A percentile compares a stretch with the other conserved stretches of the same genome.
phyloP scores from a whole-genome alignment of 2,329 filamentous ascomycete genomes.

The Fusarium sp. region DNA sequence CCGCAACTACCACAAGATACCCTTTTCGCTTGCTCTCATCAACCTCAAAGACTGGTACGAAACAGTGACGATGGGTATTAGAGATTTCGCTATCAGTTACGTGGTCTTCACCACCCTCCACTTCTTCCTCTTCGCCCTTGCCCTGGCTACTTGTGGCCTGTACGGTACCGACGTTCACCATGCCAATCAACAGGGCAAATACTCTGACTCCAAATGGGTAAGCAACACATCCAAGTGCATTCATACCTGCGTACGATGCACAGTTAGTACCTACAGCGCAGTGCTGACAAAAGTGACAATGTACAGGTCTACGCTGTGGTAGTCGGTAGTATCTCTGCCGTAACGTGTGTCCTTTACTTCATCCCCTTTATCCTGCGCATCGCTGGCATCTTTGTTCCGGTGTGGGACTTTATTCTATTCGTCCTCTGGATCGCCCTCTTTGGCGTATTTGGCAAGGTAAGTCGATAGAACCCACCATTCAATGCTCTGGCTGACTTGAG shows the following conservation, averaged over 20 bases:
- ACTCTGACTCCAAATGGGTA: conserved; percentile 77
- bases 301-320: conserved; percentile 76
- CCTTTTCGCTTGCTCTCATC: neutral
- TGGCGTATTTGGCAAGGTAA: conserved; percentile 79
- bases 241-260: neutral
- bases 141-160: conserved; percentile 79
- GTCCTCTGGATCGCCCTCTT: conserved; percentile 86
- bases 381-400: conserved; percentile 62
- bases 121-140: conserved; percentile 80
- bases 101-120: conserved; percentile 72
- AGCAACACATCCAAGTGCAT: conserved; percentile 36
- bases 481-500: conserved; percentile 20
- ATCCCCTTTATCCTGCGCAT: conserved; percentile 69
- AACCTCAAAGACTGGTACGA: conserved; percentile 10
- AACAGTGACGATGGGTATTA: conserved; percentile 55
- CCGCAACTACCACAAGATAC: conserved; percentile 8
- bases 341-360: conserved; percentile 73
- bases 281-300: conserved; percentile 19
- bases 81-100: conserved; percentile 59
- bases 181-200: conserved; percentile 60
- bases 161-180: conserved; percentile 76
- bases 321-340: conserved; percentile 71
- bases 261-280: neutral
- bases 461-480: conserved; percentile 6
- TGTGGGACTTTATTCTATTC: conserved; percentile 78